Conservation (phyloP, 2,329 filamentous ascomycete species). For the Talaromyces sp. region DNA sequence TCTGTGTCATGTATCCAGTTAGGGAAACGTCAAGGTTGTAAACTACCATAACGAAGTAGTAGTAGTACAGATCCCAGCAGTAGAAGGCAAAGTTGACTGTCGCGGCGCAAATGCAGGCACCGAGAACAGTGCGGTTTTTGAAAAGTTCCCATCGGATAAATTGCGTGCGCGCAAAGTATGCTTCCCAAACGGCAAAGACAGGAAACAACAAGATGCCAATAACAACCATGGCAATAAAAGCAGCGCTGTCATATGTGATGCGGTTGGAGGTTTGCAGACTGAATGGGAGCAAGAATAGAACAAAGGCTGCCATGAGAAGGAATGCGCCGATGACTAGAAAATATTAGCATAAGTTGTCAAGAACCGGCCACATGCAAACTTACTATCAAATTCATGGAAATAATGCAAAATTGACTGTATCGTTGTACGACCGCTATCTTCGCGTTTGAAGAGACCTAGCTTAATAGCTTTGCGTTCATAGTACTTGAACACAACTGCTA, state of each 20-base stretch:
- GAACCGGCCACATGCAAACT: slow-evolving; percentile 22
- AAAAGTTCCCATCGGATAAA: slow-evolving; percentile 56
- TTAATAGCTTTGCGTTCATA: slow-evolving; percentile 58
- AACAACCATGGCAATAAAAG: slow-evolving; percentile 52
- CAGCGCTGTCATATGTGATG: slow-evolving; percentile 43
- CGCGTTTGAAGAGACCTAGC: slow-evolving; percentile 49
- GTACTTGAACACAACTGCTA: slow-evolving; percentile 53
- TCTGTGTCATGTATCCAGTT: slow-evolving; percentile 48
- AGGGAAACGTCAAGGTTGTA: slow-evolving; percentile 43
- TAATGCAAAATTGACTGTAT: slow-evolving; percentile 53
- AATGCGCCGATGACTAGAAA: slow-evolving; percentile 53
- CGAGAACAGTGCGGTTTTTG: slow-evolving; percentile 49
- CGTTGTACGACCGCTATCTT: slow-evolving; percentile 45
- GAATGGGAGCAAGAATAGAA: slow-evolving; percentile 65
- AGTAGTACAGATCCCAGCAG: slow-evolving; percentile 55
- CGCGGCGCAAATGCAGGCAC: slow-evolving; percentile 50
- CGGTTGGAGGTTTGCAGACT: slow-evolving; percentile 47
- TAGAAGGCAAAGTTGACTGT: slow-evolving; percentile 50
- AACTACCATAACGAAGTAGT: slow-evolving; percentile 54
- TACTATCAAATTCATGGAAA: slow-evolving; percentile 59
- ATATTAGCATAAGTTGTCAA: slow-evolving; percentile 41
- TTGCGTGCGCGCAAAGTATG: slow-evolving; percentile 48
- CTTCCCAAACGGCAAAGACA: slow-evolving; percentile 56
- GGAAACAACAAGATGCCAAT: slow-evolving; percentile 54
- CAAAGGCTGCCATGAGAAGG: slow-evolving; percentile 59